Percentiles rank a stretch among this genome's conserved stretches.
phyloP scores from a whole-genome alignment of 192 early-diverging fungal genomes.

The Coemansia sp. region DNA sequence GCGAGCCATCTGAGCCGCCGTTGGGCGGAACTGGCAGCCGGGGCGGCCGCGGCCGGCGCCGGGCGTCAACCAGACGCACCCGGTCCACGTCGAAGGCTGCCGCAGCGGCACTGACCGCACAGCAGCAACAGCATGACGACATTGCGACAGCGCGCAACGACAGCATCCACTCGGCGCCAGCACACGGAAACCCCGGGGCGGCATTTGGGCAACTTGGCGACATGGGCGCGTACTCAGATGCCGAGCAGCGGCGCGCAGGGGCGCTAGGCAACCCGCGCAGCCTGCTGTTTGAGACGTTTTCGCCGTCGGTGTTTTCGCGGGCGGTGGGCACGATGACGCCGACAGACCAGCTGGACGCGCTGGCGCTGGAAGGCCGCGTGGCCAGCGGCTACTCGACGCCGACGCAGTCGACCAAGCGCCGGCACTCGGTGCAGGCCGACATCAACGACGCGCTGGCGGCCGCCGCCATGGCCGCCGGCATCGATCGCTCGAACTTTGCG shows the following conservation, averaged over 20 bases:
- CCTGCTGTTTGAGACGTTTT: slow-evolving; percentile 33
- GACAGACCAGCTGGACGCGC: slow-evolving; percentile 47
- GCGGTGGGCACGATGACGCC: slow-evolving; percentile 29
- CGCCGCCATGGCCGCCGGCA: slow-evolving; percentile 26
- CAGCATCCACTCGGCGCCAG: slow-evolving; percentile 30
- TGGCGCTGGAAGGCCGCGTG: slow-evolving; percentile 42
- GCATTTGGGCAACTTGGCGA: slow-evolving; percentile 11
- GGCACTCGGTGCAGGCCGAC: slow-evolving; percentile 44
- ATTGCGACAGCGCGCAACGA: slow-evolving; percentile 6
- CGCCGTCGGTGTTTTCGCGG: slow-evolving; percentile 44
- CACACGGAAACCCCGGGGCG: slow-evolving; percentile 3
- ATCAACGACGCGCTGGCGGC: slow-evolving; percentile 47
- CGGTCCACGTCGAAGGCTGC: slow-evolving; percentile 1
- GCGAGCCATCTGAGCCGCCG: neutral
- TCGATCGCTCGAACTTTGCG: slow-evolving; percentile 29
- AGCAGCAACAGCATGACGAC: neutral
- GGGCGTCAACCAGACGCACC: slow-evolving; percentile 6
- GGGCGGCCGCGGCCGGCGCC: neutral
- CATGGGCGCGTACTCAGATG: neutral
- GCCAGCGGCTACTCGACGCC: slow-evolving; percentile 44
- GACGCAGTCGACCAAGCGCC: slow-evolving; percentile 34
- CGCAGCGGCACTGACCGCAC: neutral
- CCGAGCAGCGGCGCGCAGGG: neutral
- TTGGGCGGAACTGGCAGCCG: neutral
- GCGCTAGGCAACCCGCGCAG: slow-evolving; percentile 5